These are phyloP conservation scores for Adansonia madagascariensis DNA, from an alignment of 441 rosid species.

Conservation along the genomic window DNA sequence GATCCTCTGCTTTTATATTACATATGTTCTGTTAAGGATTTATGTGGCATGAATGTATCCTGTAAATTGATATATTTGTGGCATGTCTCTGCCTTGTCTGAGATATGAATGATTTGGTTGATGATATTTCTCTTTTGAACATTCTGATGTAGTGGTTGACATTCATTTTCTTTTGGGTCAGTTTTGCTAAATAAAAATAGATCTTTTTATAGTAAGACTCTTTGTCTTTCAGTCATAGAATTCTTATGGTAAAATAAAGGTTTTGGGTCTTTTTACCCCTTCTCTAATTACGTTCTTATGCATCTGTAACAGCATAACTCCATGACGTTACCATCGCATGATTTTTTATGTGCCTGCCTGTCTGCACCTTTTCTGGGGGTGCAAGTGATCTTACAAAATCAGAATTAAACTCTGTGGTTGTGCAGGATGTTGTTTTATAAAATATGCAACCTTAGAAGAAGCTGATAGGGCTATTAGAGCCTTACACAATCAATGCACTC, in stretches of 20 bases:
- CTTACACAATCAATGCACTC: constrained; percentile 88
- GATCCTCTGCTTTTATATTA: background rate
- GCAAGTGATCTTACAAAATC: constrained; percentile 40
- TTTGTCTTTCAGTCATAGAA: background rate
- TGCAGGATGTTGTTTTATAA: constrained; percentile 99
- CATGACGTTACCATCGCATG: constrained; percentile 21
- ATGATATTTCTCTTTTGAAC: constrained; percentile 12
- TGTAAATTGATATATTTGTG: constrained; percentile 12
- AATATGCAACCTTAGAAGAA: constrained; percentile 88
- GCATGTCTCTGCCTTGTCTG: constrained; percentile 25
- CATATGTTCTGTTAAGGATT: constrained; percentile 11
- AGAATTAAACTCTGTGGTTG: constrained; percentile 47
- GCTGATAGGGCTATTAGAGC: constrained; percentile 98
- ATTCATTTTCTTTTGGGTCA: constrained; percentile 22
- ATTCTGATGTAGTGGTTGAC: constrained; percentile 4
- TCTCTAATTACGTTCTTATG: constrained; percentile 12
- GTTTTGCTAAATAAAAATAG: constrained; percentile 16
- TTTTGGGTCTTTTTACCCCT: background rate
- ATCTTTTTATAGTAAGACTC: background rate
- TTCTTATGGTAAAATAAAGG: background rate
- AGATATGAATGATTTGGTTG: constrained; percentile 11
- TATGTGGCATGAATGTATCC: constrained; percentile 6
- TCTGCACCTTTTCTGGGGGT: constrained; percentile 32
- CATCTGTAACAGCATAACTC: constrained; percentile 21
- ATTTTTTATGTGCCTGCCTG: constrained; percentile 33